phyloP scores from a whole-genome alignment of 306 rosid genomes.

The Cucumis sativus region Cucumber_9930_V3 NC_026658.2:5402001-5402500 shows the following conservation, averaged over 20 bases:
- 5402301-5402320: neutral
- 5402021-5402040: slow-evolving; percentile 25
- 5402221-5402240: neutral
- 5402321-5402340: neutral
- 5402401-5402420: neutral
- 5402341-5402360: neutral
- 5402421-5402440: neutral
- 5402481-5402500: neutral
- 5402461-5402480: neutral
- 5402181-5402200: neutral
- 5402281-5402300: neutral
- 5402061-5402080: slow-evolving; percentile 24
- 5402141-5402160: neutral
- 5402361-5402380: slow-evolving; percentile 4
- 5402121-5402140: neutral
- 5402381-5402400: neutral
- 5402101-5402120: too few relatives aligned
- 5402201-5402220: neutral
- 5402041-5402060: slow-evolving; percentile 23
- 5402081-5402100: neutral
- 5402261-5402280: neutral
- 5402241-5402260: neutral
- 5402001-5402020: slow-evolving; percentile 1
- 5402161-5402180: neutral
- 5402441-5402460: neutral